Evolutionary conservation across 805 yeast species (phyloP).

Genomic region (Starmerella vitae): DNA sequence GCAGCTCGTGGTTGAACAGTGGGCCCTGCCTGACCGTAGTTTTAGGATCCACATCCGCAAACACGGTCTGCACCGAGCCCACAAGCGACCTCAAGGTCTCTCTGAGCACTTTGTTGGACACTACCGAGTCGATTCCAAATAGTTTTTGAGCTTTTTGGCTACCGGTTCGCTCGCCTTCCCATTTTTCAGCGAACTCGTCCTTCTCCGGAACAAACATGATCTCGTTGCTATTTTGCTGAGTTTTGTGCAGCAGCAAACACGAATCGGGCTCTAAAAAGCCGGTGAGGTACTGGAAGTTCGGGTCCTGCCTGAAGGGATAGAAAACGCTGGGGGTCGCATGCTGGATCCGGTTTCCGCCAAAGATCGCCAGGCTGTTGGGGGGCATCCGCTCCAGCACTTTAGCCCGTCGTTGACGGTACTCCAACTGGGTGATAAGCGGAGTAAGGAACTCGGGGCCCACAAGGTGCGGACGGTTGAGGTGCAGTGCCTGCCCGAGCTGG

Average conservation of each 20-base stretch:
- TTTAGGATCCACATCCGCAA: slow-evolving; percentile 19
- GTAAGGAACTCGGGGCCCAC: slow-evolving; percentile 69
- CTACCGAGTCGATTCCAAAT: slow-evolving; percentile 75
- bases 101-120: slow-evolving; percentile 21
- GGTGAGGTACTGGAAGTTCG: slow-evolving; percentile 70
- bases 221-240: slow-evolving; percentile 25
- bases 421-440: slow-evolving; percentile 73
- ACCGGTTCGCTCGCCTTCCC: slow-evolving; percentile 95
- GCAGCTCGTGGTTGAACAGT: slow-evolving; percentile 18
- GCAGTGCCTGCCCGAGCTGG: slow-evolving; percentile 62
- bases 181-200: slow-evolving; percentile 61
- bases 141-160: slow-evolving; percentile 63
- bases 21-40: slow-evolving; percentile 19
- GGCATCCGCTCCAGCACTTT: slow-evolving; percentile 47
- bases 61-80: slow-evolving; percentile 14
- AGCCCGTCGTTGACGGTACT: slow-evolving; percentile 61
- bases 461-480: slow-evolving; percentile 70
- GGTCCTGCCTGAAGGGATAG: slow-evolving; percentile 84
- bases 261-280: slow-evolving; percentile 92
- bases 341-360: slow-evolving; percentile 59
- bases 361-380: slow-evolving; percentile 51
- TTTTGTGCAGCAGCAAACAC: slow-evolving; percentile 37
- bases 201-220: slow-evolving; percentile 81
- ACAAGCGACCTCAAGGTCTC: slow-evolving; percentile 12
- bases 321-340: slow-evolving; percentile 86